phyloP scores from a whole-genome alignment of 805 yeast genomes.

The Zygosaccharomyces kombuchaensis region DNA sequence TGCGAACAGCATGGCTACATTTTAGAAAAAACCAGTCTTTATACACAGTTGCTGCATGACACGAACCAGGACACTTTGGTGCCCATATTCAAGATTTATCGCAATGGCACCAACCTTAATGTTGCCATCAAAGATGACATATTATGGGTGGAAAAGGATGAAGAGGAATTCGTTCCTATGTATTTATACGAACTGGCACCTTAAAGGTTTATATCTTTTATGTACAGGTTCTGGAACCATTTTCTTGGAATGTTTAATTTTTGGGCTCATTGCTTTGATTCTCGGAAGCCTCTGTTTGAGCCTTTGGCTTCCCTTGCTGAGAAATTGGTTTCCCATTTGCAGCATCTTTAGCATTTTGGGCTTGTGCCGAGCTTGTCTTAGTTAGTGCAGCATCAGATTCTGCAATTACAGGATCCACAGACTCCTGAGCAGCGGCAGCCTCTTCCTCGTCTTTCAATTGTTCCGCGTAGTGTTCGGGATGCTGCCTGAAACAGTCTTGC shows the following conservation, averaged over 20 bases:
- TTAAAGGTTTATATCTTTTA: neutral
- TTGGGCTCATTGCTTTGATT: neutral
- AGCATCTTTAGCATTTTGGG: conserved; percentile 2
- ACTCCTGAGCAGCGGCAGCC: conserved; percentile 14
- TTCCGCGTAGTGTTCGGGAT: conserved; percentile 92
- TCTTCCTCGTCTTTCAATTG: conserved; percentile 79
- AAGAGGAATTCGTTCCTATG: conserved; percentile 7
- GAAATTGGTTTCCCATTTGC: neutral
- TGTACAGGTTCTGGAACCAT: conserved; percentile 6
- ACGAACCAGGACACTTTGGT: conserved; percentile 24
- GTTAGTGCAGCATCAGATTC: conserved; percentile 20
- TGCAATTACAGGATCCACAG: conserved; percentile 19
- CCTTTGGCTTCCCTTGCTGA: neutral
- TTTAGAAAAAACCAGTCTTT: conserved; percentile 18
- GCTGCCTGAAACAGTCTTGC: conserved; percentile 90
- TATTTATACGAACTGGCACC: conserved; percentile 11
- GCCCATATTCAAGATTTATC: conserved; percentile 22
- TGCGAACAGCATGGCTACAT: conserved; percentile 50
- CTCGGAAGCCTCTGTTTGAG: neutral
- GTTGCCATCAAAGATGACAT: conserved; percentile 61
- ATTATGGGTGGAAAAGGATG: conserved; percentile 43
- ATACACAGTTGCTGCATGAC: conserved; percentile 25
- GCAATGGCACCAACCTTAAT: neutral
- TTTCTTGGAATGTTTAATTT: neutral
- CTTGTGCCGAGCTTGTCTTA: conserved; percentile 15